These are phyloP conservation scores for Plasmodium falciparum DNA, from an alignment of 169 alveolate species.

Conservation along the genomic window DNA sequence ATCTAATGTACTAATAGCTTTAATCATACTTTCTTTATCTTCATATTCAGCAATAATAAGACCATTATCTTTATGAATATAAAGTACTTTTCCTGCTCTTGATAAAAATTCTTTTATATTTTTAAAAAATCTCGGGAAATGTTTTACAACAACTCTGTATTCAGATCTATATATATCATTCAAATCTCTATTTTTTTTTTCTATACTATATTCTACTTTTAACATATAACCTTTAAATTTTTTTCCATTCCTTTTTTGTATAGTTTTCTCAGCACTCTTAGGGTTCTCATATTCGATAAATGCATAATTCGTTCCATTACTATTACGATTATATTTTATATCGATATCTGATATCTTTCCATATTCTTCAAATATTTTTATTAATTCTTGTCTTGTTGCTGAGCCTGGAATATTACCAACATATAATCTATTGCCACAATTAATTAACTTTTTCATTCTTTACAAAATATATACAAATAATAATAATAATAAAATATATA, in stretches of 20 bases:
- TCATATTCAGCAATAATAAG: conserved; percentile 36
- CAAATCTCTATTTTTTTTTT: conserved; percentile 18
- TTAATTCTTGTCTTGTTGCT: conserved; percentile 19
- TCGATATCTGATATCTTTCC: conserved; percentile 36
- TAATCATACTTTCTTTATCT: conserved; percentile 17
- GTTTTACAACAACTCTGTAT: conserved; percentile 29
- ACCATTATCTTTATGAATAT: conserved; percentile 25
- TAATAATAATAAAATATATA: neutral
- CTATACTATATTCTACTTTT: conserved; percentile 35
- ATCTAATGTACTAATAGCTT: conserved; percentile 30
- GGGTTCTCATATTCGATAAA: conserved; percentile 23
- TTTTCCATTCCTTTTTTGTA: conserved; percentile 14
- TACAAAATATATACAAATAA: no score
- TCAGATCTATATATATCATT: conserved; percentile 24
- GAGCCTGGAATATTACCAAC: conserved; percentile 57
- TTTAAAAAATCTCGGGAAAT: conserved; percentile 8
- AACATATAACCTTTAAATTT: conserved; percentile 25
- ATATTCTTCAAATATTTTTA: conserved; percentile 17
- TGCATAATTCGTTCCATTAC: conserved; percentile 46
- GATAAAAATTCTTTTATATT: conserved; percentile 4
- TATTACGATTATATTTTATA: conserved; percentile 28
- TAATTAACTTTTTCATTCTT: conserved; percentile 3
- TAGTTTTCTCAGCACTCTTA: conserved; percentile 36
- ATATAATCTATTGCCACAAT: conserved; percentile 14
- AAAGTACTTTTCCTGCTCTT: conserved; percentile 30